A percentile compares a stretch with the other conserved stretches of the same genome.
Evolutionary conservation across 2,329 filamentous ascomycete species (phyloP).

Genomic region (Neopestalotiopsis clavispora): DNA sequence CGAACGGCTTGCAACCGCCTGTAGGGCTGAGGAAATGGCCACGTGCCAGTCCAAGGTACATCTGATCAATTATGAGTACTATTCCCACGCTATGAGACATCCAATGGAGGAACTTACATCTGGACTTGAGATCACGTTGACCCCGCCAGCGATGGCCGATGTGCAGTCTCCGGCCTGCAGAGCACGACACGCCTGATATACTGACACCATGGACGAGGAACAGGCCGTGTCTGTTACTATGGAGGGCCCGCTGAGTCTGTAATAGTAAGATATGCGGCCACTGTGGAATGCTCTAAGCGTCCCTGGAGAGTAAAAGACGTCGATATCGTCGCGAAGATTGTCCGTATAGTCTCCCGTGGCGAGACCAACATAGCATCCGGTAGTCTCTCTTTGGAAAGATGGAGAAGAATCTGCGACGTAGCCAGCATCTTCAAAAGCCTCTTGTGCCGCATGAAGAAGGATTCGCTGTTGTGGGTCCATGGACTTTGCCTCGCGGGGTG

Average conservation of each 20-base stretch:
- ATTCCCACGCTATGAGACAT: constrained; percentile 20
- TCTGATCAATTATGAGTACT: constrained; percentile 18
- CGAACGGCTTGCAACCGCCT: constrained; percentile 54
- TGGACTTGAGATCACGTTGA: constrained; percentile 40
- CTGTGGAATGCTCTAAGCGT: constrained; percentile 36
- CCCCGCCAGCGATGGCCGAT: constrained; percentile 43
- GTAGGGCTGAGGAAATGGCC: constrained; percentile 47
- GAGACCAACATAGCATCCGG: constrained; percentile 34
- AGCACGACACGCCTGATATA: constrained; percentile 38
- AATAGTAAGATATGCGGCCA: constrained; percentile 40
- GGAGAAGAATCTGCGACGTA: constrained; percentile 21
- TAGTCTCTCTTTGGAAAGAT: constrained; percentile 22
- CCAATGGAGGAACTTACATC: constrained; percentile 17
- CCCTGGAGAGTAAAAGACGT: constrained; percentile 35
- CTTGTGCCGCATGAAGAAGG: constrained; percentile 26
- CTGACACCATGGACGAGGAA: constrained; percentile 39
- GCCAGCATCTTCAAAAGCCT: constrained; percentile 26
- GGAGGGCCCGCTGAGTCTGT: constrained; percentile 41
- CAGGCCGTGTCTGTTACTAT: constrained; percentile 43
- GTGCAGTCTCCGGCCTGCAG: constrained; percentile 37
- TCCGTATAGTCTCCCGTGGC: constrained; percentile 28
- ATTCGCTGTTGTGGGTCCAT: constrained; percentile 36
- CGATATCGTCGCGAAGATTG: constrained; percentile 27
- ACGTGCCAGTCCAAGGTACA: constrained; percentile 26
- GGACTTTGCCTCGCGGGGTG: constrained; percentile 28